Evolutionary conservation across 164 flowering plant species (phyloP), one percentile per base, ranked within the genome.

Genomic region (Magnolia officinalis): DNA sequence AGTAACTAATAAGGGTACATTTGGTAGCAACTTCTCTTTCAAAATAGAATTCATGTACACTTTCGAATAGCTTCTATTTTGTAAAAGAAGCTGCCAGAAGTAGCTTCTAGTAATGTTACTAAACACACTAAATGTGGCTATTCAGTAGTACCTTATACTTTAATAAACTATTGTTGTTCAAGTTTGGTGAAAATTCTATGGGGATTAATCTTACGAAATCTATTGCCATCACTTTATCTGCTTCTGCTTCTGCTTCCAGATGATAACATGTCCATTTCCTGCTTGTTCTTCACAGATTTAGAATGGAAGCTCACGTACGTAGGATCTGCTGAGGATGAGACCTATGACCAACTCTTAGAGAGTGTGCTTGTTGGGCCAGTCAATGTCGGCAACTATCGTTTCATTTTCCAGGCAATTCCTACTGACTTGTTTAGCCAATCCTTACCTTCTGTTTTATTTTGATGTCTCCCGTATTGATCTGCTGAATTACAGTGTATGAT

Each of bases 351-450:
- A 83, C 86, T 94, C 9, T 73, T 96, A 64, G 99, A 96, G 80
- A 94, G 99, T 80, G 99, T 96, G 23, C 96, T 96, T 85, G 99
- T 96, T 76, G 99, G 99, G 65, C 99, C 99, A 51, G 97, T 96
- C 75, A 96, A 96, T 84, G 90, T 96, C 77, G 99, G 99, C 71
- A 96, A 92, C 76, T 96, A 96, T 72, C 94, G 99, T 18, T 96
- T 96, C 85, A 91, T 96, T 26, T 88, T 96, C 63, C 94, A 94
- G 98, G 99, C 78, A 89, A 78, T 61, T 24, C 23, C 20, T 11
- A 50, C 23, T 63, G 45, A 50, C 45, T 26, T 50, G 5, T 55
- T 68, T 37, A 72, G 49, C 37, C 11, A 58, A 50, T 63, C 13
- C 29, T 26, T 45, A 31, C 37, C 51, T 52, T 52, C 6, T 6